Base-by-base conservation (phyloP, 768 basidiomycete species). In the Crucibulum laeve region DNA sequence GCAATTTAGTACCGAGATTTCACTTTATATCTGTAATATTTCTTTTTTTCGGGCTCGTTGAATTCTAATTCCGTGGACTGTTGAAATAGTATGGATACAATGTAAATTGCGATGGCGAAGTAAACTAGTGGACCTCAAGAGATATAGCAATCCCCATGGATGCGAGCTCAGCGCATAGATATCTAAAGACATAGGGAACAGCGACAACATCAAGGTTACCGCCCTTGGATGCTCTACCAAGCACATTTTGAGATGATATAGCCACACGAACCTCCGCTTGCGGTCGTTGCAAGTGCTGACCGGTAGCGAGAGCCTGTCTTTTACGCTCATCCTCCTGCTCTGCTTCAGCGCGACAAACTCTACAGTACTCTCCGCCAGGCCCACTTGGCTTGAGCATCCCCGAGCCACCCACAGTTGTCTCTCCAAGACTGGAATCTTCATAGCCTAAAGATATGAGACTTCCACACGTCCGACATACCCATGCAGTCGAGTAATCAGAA, bases 401-500 rank as follows among this genome's bases (percentile, higher is more conserved):
- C 18, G 74, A 69, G 10, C 67, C 56, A 4, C 77, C 81, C 42
- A 72, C 61, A 42, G 75, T 70, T 43, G 69, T 70, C 62, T 83
- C 82, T 43, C 89, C 86, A 15, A 89, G 70, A 47, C 71, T 78
- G 58, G 84, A 72, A 59, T 96, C 91, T 49, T 98, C 94, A 64
- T 95, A 98, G 18, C 96, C 96, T 42, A 99, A 74, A 6, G 94
- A 93, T 54, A 98, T 90, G 42, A 99, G 74, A 59, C 90, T 93
- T 14, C 96, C 96, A 59, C 96, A 99, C 2, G 84, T 87, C 42
- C 96, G 79, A 65, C 96, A 99, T 8, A 98, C 94, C 96, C 96
- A 99, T 3, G 96, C 91, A 0, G 93, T 98, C 21, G 96, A 97
- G 65, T 98, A 99, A 66, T 99, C 96, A 21, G 95, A 98, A 61